Base-by-base conservation (phyloP, 2,329 filamentous ascomycete species). In the Neonectria faginata region DNA sequence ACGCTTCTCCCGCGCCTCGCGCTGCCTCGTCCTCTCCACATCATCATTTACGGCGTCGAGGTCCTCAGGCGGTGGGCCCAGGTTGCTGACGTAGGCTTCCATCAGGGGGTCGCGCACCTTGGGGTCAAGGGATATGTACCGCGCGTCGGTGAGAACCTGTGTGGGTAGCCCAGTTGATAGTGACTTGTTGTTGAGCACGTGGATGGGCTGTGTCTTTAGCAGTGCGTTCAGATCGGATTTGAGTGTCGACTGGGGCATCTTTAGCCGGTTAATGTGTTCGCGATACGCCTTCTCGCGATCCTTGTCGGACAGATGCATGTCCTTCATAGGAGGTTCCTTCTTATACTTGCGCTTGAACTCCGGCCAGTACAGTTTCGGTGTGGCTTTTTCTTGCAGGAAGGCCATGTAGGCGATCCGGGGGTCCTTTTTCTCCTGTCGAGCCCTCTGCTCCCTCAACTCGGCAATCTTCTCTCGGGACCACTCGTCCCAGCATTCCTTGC, bases 341-440 rank as follows among this genome's bases (percentile, higher is more conserved):
- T 91, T 91, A 79, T 89, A 96, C 76, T 97, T 99, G 36, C 96
- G 86, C 73, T 92, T 93, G 80, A 99, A 99, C 77, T 99, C 96
- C 0, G 93, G 91, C 96, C 96, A 99, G 83, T 97, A 99, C 1
- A 99, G 85, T 80, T 97, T 98, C 0, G 93, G 91, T 0, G 91
- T 96, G 0, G 94, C 95, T 70, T 93, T 88, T 53, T 91, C 88
- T 67, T 95, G 89, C 31, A 99, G 83, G 67, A 99, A 91, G 0
- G 87, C 86, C 65, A 98, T 81, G 77, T 97, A 99, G 1, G 91
- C 89, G 68, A 97, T 91, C 51, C 87, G 85, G 1, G 96, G 95
- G 73, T 98, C 94, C 68, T 88, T 88, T 81, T 93, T 95, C 78
- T 92, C 91, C 75, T 94, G 88, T 66, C 86, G 89, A 25, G 90